Evolutionary conservation across 768 basidiomycete species (phyloP).

Genomic region (Xanthoconium purpureum): DNA sequence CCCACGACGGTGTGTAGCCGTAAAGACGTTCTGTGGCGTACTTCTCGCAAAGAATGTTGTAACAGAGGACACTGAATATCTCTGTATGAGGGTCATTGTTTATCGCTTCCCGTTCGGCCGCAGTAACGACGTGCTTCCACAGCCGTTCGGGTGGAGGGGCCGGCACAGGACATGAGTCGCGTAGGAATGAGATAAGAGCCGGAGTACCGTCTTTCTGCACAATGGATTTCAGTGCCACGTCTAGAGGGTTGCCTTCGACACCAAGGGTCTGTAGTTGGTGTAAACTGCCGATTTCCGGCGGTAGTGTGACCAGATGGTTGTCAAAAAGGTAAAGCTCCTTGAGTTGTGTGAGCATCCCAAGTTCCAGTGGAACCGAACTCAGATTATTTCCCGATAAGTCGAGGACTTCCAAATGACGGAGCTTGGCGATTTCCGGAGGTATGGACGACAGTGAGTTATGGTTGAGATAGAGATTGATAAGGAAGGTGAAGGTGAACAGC

Average conservation of each 20-base stretch:
- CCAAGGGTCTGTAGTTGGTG: conserved; percentile 92
- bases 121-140: conserved; percentile 65
- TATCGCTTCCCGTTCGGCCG: conserved; percentile 56
- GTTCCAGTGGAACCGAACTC: conserved; percentile 70
- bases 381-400: conserved; percentile 92
- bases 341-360: conserved; percentile 86
- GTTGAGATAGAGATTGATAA: conserved; percentile 93
- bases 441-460: conserved; percentile 82
- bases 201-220: conserved; percentile 95
- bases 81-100: conserved; percentile 66
- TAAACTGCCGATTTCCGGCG: conserved; percentile 82
- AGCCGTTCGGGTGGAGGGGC: conserved; percentile 74
- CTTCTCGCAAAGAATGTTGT: conserved; percentile 93
- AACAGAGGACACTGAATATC: conserved; percentile 77
- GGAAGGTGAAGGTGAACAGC: conserved; percentile 85
- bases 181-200: conserved; percentile 84
- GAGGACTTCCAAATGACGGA: conserved; percentile 83
- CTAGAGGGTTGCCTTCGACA: conserved; percentile 95
- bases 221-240: conserved; percentile 68
- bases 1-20: conserved; percentile 97
- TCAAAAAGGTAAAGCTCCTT: conserved; percentile 96
- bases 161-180: conserved; percentile 87
- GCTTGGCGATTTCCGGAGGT: conserved; percentile 77
- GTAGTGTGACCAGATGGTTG: conserved; percentile 85
- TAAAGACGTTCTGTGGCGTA: conserved; percentile 87